These are phyloP conservation scores for Ballota nigra DNA, from an alignment of 257 asterid species.

Conservation along the genomic window DNA sequence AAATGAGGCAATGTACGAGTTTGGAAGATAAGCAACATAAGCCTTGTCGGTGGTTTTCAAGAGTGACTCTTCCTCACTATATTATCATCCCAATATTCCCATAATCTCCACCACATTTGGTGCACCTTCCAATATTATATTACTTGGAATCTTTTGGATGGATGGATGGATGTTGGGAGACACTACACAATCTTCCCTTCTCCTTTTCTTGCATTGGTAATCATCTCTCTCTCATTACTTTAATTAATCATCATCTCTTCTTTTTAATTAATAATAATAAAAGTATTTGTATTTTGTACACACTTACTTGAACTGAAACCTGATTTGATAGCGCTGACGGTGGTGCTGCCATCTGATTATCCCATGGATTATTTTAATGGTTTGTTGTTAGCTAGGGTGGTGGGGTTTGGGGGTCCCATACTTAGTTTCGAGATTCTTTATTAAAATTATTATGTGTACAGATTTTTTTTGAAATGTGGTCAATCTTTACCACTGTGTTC, in stretches of 20 bases:
- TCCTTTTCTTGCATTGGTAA: not conserved
- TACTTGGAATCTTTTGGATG: not conserved
- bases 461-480: constrained; percentile 20
- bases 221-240: not conserved
- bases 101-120: not conserved
- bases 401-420: not conserved
- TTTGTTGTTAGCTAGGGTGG: not conserved
- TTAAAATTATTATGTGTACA: not conserved
- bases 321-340: constrained; percentile 20
- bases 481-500: not conserved
- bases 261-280: not conserved
- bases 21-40: constrained; percentile 38
- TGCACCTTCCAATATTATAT: not conserved
- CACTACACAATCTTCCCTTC: not conserved
- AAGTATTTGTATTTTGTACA: no score
- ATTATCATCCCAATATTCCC: constrained; percentile 22
- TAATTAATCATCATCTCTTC: not conserved
- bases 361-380: not conserved
- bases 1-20: constrained; percentile 8
- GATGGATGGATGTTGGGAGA: constrained; percentile 24
- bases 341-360: constrained; percentile 11
- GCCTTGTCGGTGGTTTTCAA: constrained; percentile 54
- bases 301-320: not conserved
- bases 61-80: no score
- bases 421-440: not conserved